Conservation (phyloP, 2,329 filamentous ascomycete species). For the Aspergillus piperis region DNA sequence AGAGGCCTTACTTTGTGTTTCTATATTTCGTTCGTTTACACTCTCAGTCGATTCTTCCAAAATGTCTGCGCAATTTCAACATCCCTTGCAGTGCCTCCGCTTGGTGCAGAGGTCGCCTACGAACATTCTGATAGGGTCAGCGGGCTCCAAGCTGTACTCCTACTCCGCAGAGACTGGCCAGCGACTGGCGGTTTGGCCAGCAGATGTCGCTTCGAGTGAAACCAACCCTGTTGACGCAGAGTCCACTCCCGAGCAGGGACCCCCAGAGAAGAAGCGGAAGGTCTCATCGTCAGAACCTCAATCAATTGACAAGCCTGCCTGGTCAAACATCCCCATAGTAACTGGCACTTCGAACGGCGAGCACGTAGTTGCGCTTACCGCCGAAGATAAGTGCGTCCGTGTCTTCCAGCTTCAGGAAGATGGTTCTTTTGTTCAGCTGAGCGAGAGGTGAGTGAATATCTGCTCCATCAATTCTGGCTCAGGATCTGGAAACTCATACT, state of each 20-base stretch:
- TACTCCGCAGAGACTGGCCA: conserved; percentile 62
- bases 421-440: conserved; percentile 66
- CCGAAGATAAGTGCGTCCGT: conserved; percentile 88
- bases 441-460: conserved; percentile 62
- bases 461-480: too few species aligned
- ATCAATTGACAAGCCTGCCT: conserved; percentile 25
- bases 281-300: conserved; percentile 34
- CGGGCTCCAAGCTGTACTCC: conserved; percentile 70
- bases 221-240: conserved; percentile 25
- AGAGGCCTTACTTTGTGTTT: not conserved
- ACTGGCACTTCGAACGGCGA: conserved; percentile 63
- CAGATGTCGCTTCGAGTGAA: conserved; percentile 31
- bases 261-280: conserved; percentile 49
- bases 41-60: conserved; percentile 7
- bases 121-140: conserved; percentile 68
- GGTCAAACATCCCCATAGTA: conserved; percentile 69
- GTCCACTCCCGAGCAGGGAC: conserved; percentile 33
- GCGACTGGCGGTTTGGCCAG: conserved; percentile 63
- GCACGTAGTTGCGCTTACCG: conserved; percentile 75
- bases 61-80: conserved; percentile 39
- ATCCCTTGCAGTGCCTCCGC: conserved; percentile 66
- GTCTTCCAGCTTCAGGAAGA: conserved; percentile 70
- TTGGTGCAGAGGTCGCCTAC: conserved; percentile 32
- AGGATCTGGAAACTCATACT: conserved; percentile 14
- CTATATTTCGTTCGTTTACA: not conserved